Evolutionary conservation across 2,329 filamentous ascomycete genomes (phyloP).

Genomic region (Neopestalotiopsis clavispora): DNA sequence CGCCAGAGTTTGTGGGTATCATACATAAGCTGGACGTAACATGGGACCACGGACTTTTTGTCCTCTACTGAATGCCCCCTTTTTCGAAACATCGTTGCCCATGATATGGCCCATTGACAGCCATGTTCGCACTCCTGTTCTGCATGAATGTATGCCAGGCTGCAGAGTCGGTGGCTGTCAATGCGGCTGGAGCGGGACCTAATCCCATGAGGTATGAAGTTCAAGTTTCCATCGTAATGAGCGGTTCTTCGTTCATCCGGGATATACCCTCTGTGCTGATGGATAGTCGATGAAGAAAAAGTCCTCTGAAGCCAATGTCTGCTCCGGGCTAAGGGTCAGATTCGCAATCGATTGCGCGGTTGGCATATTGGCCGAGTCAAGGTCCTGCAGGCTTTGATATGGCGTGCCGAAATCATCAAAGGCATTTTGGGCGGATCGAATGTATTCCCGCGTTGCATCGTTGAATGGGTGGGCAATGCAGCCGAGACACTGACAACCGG

Average conservation of each 20-base stretch:
- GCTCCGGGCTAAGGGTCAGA: constrained; percentile 10
- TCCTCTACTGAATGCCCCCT: neutral
- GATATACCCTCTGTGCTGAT: neutral
- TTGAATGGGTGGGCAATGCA: constrained; percentile 18
- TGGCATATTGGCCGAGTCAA: neutral
- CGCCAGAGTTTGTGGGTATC: neutral
- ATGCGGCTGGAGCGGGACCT: neutral
- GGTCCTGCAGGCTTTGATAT: neutral
- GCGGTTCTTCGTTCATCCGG: neutral
- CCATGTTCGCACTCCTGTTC: neutral
- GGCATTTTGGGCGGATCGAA: constrained; percentile 10
- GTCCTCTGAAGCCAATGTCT: constrained; percentile 12
- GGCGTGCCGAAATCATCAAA: neutral
- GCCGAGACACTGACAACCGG: constrained; percentile 18
- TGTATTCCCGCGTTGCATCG: constrained; percentile 15
- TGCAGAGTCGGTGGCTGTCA: neutral
- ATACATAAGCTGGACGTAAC: neutral
- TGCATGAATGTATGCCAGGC: neutral
- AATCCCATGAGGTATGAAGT: neutral
- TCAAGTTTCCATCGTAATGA: neutral
- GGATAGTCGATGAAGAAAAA: constrained; percentile 17
- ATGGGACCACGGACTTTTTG: neutral
- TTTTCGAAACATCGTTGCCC: neutral
- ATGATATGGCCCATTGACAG: neutral
- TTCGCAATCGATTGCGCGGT: constrained; percentile 3